These are phyloP conservation scores for Hypoxylon sp. DNA, from an alignment of 2,329 filamentous ascomycete genomes.

Conservation along the genomic window DNA sequence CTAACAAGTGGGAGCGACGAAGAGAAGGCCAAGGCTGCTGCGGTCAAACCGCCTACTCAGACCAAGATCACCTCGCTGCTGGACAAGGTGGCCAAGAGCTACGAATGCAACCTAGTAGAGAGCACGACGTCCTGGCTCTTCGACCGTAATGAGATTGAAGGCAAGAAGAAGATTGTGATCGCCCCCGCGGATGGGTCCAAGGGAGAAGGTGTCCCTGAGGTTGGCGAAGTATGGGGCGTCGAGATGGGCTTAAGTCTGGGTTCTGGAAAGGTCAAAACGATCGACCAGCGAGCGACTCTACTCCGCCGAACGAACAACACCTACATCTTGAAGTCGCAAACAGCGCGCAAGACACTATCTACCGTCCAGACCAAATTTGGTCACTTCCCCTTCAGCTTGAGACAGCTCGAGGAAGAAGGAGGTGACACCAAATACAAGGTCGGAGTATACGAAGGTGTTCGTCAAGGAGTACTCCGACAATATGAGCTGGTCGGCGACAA, in stretches of 20 bases:
- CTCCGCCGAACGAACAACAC: constrained; percentile 93
- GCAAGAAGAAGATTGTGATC: constrained; percentile 96
- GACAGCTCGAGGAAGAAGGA: constrained; percentile 96
- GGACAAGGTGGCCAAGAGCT: constrained; percentile 90
- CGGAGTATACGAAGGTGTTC: constrained; percentile 94
- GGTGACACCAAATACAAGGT: constrained; percentile 77
- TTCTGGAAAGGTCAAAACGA: constrained; percentile 91
- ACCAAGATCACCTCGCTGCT: constrained; percentile 85
- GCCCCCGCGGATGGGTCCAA: constrained; percentile 85
- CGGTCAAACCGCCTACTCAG: constrained; percentile 85
- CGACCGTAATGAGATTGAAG: constrained; percentile 96
- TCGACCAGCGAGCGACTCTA: constrained; percentile 87
- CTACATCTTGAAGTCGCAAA: constrained; percentile 92
- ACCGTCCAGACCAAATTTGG: constrained; percentile 98
- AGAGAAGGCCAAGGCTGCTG: constrained; percentile 90
- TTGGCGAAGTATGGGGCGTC: constrained; percentile 96
- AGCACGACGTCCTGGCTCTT: constrained; percentile 98
- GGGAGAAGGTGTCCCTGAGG: constrained; percentile 87
- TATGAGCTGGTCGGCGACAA: constrained; percentile 97
- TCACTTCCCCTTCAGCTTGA: constrained; percentile 95
- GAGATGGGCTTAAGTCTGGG: constrained; percentile 93
- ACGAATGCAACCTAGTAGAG: constrained; percentile 92
- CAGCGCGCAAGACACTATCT: constrained; percentile 89
- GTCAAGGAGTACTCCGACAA: constrained; percentile 89
- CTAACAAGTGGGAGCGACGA: constrained; percentile 86